Conservation (phyloP, 345 rosid genomes). For the Gossypium sturtianum region DNA sequence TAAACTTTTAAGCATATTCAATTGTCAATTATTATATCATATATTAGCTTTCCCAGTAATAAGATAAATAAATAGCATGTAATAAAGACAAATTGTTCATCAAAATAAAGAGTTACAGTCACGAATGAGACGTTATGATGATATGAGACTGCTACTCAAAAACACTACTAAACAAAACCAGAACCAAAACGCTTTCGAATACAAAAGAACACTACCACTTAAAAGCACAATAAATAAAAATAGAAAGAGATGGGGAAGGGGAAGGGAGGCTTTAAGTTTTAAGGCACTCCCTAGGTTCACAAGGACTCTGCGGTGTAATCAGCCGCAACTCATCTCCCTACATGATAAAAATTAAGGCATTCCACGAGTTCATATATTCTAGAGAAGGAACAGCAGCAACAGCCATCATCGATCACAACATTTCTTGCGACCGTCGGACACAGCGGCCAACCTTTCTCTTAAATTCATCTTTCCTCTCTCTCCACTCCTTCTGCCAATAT, state of each 20-base stretch:
- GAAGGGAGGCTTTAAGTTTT: no score
- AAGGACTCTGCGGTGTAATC: no score
- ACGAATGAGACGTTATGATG: neutral
- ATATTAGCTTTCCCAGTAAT: no score
- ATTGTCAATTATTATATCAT: no score
- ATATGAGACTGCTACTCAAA: neutral
- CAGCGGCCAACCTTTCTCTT: slow-evolving; percentile 65
- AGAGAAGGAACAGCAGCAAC: neutral
- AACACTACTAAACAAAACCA: neutral
- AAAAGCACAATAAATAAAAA: no score
- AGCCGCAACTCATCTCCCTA: no score
- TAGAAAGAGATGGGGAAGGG: no score
- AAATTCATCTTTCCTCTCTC: slow-evolving; percentile 63
- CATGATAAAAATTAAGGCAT: no score
- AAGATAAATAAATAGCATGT: neutral
- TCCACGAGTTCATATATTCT: neutral
- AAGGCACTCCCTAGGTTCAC: no score
- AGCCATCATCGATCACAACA: slow-evolving; percentile 25
- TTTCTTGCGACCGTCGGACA: slow-evolving; percentile 62
- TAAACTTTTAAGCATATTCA: no score
- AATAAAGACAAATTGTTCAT: neutral
- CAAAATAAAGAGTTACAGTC: neutral
- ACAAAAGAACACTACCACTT: neutral
- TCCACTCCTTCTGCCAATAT: slow-evolving; percentile 63
- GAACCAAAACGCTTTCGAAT: slow-evolving; percentile 5